Base-by-base conservation (phyloP, 768 basidiomycete genomes). In the Ramaria rubella region DNA sequence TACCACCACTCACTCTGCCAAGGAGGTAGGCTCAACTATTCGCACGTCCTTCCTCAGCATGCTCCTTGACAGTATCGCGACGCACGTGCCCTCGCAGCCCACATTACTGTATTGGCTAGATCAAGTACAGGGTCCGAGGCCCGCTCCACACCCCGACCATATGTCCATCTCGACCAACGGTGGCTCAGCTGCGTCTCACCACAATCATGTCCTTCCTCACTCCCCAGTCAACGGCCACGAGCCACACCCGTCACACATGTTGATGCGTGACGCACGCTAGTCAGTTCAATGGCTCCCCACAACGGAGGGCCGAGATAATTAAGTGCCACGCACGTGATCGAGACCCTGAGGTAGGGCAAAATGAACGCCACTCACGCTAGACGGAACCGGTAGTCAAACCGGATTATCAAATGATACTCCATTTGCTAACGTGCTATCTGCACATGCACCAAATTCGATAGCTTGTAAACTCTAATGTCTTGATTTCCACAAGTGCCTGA, bases 21-120 rank as follows among this genome's bases (percentile, higher is more conserved):
- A 6, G 3, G 30, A 11, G 23, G 9, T 11, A 8, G 15, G 31
- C 49, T 11, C 12, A 9, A 15, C 27, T 11, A 11, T 40, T 19
- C 19, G 23, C 21, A 21, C 19, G 52, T 43, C n/a, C n/a, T n/a
- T n/a, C 6, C 19, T 21, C 33, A 58, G 58, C 38, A 52, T 58
- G 51, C 58, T 58, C 44, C 38, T 58, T 15, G 58, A 58, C 42
- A 48, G 27, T 4, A 44, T 58, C 30, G 51, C 50, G 9, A 24
- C 52, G 11, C 38, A 45, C 17, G 50, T 52, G 14, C 9, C 56
- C 26, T 29, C 34, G 7, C 57, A 58, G 29, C 58, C 52, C 17
- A 23, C 51, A 1, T 30, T 58, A 33, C 17, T 46, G 34, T 42
- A 45, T 24, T 30, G 34, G 8, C 43, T 58, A 21, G 58, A 48